Base-by-base conservation (phyloP, 768 basidiomycete genomes). In the Artomyces pyxidatus region DNA sequence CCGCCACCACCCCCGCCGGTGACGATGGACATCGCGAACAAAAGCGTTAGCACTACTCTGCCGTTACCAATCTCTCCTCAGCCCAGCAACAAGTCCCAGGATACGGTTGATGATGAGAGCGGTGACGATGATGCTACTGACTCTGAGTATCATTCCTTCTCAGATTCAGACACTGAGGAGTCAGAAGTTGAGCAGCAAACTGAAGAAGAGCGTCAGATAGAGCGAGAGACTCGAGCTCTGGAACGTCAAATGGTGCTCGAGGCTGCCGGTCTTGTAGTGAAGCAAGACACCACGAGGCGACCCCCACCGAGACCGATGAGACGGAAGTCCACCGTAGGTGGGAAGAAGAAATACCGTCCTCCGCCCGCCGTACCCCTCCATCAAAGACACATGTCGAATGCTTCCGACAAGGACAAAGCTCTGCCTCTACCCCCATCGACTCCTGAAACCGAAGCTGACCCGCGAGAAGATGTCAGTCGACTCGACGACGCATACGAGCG, bases 401-500 rank as follows among this genome's bases (percentile, higher is more conserved):
- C 61, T 53, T 65, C 47, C 54, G 63, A 63, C 7, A 77, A 80
- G 55, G 75, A 80, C 25, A 57, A 60, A 10, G 48, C 28, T 23
- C 70, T 85, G 5, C 84, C 85, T 4, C 66, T 21, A 51, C 63
- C 48, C 2, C 22, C 41, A 1, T 14, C 48, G 14, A 30, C 38
- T 21, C 25, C 70, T 38, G 60, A 64, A 4, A 71, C 65, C 5
- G 55, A 45, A 14, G 25, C 47, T 2, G 59, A 59, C 9, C 44
- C 50, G 3, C 29, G 42, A 32, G 54, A 63, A 17, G 47, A 46
- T 35, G 38, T 56, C 7, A 48, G 63, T 14, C 62, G 60, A 11
- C 67, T 87, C 30, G 85, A 91, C 57, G 91, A 95, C 63, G 93
- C 93, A 0, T 95, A 85, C 63, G 88, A 88, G 49, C 75, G 90